Evolutionary conservation across 495 filamentous ascomycete genomes (phyloP), one percentile per base, ranked within the genome.

Genomic region (Usnea hakonensis): DNA sequence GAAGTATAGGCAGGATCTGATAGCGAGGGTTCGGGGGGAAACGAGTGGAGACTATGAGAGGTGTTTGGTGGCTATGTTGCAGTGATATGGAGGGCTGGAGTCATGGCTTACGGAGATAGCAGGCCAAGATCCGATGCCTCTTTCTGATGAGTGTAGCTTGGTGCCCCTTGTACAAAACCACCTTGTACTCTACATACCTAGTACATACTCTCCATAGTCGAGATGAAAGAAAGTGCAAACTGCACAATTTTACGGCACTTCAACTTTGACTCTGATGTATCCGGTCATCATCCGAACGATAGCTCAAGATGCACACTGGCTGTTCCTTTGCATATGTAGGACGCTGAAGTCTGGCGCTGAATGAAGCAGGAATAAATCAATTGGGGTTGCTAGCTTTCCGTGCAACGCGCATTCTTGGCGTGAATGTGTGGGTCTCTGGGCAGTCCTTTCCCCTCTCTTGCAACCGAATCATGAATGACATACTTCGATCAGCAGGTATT

Each of bases 11-110:
- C 81, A 74, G 65, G 84, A 83, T 67, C 73, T 96, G 58, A 73
- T 79, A 0, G 72, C 74, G 19, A 78, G 90, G 40, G 87, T 97
- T 55, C 79, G 79, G 63, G 85, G 87, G 2, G 93, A 97, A 78
- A 94, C 90, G 4, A 91, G 88, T 63, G 90, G 93, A 8, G 88
- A 95, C 77, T 95, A 93, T 61, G 80, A 89, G 76, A 83, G 75
- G 67, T 68, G 87, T 64, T 71, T 91, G 78, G 70, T 89, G 46
- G 86, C 82, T 44, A 63, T 75, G 69, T 55, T 70, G 26, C 57
- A 60, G 57, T 66, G 32, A 58, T 26, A n/a, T 16, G 2, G 13
- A 50, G 13, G 23, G 26, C 17, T 50, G 46, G 11, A 50, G 46
- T 30, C 16, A 23, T 9, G 43, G 46, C 14, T 26, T 50, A 16